These are phyloP conservation scores for Physcia stellaris DNA, from an alignment of 495 filamentous ascomycete genomes.

Conservation along the genomic window DNA sequence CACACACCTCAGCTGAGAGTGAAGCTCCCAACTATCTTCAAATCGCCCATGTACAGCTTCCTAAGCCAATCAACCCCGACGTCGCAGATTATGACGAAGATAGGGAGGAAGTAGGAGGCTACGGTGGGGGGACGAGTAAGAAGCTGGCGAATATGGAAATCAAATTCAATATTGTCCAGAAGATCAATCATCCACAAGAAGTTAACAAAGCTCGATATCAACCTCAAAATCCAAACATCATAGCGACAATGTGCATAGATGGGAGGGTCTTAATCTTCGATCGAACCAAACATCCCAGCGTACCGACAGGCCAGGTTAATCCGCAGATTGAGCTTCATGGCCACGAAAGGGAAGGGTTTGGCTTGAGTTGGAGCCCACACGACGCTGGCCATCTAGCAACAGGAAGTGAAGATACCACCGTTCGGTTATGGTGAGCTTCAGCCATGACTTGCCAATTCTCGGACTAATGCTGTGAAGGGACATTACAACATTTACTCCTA, in stretches of 20 bases:
- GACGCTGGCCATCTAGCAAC: constrained; percentile 70
- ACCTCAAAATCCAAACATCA: constrained; percentile 94
- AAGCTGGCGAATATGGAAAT: constrained; percentile 52
- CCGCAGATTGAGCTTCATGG: constrained; percentile 76
- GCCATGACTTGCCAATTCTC: neutral
- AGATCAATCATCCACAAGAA: constrained; percentile 90
- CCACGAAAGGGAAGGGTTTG: constrained; percentile 87
- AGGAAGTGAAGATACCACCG: constrained; percentile 80
- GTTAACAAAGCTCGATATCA: constrained; percentile 98
- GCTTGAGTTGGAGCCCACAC: constrained; percentile 83
- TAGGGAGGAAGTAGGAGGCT: constrained; percentile 83
- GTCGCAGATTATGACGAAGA: constrained; percentile 80
- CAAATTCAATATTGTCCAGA: constrained; percentile 82
- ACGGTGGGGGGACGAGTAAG: constrained; percentile 50
- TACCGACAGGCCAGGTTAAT: constrained; percentile 55
- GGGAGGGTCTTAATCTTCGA: constrained; percentile 86
- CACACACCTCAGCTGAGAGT: constrained; percentile 83
- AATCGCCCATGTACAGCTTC: constrained; percentile 83
- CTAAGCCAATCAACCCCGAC: constrained; percentile 60
- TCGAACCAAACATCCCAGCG: constrained; percentile 77
- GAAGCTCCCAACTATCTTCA: constrained; percentile 86
- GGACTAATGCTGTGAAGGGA: constrained; percentile 41
- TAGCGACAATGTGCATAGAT: constrained; percentile 85
- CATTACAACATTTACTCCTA: constrained; percentile 53
- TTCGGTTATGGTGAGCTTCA: constrained; percentile 67